phyloP scores from a whole-genome alignment of 441 rosid genomes.

The Erysimum pusillum region DNA sequence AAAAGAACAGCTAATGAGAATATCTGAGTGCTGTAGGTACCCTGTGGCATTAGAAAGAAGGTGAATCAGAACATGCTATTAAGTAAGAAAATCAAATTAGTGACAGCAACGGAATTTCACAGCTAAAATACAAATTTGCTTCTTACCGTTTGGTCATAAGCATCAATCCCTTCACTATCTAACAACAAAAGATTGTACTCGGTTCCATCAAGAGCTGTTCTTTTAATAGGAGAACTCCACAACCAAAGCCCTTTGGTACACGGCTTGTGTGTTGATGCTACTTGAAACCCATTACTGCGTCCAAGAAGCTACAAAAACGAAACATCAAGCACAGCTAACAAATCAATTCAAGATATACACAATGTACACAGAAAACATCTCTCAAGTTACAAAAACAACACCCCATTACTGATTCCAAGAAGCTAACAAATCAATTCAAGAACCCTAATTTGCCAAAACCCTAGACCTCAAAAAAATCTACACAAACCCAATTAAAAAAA shows the following conservation, averaged over 20 bases:
- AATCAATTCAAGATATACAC: constrained; percentile 24
- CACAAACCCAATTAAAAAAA: constrained; percentile 45
- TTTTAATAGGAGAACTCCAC: constrained; percentile 96
- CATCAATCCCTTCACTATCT: constrained; percentile 98
- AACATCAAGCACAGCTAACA: constrained; percentile 5
- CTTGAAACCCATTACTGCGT: constrained; percentile 97
- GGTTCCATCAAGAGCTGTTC: constrained; percentile 93
- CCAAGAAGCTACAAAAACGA: constrained; percentile 84
- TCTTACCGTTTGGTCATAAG: constrained; percentile 94
- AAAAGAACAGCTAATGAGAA: constrained; percentile 95
- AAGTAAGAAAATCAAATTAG: not conserved
- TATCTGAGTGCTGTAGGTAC: constrained; percentile 98
- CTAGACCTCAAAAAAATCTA: constrained; percentile 35
- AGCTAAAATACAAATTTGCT: too few relatives aligned
- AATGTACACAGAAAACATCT: constrained; percentile 6
- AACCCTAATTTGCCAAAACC: constrained; percentile 37
- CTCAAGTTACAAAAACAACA: not conserved
- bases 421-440: not conserved
- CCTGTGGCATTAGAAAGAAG: constrained; percentile 56
- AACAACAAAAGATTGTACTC: constrained; percentile 88
- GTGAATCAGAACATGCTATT: constrained; percentile 7
- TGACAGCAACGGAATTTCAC: not conserved
- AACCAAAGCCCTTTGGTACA: constrained; percentile 99
- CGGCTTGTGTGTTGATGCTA: constrained; percentile 94
- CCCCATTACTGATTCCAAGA: not conserved